Conservation (phyloP, 441 rosid genomes). For the Bocquillonia castaneifolia region DNA sequence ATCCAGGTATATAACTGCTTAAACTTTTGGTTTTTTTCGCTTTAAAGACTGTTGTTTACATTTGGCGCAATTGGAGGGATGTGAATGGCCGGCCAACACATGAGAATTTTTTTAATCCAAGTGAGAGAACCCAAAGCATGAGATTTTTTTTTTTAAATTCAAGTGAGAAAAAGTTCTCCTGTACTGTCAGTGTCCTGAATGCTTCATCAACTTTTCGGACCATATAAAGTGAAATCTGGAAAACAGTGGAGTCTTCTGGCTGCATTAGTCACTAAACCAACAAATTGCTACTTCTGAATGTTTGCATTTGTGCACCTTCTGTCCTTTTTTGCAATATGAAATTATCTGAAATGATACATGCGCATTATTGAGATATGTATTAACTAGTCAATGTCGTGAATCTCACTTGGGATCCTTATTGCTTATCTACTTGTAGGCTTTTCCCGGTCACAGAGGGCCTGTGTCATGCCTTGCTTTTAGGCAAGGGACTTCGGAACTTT, state of each 20-base stretch:
- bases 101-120: not conserved
- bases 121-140: too few species aligned
- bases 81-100: not conserved
- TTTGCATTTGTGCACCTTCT: not conserved
- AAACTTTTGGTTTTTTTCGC: not conserved
- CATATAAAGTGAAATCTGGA: not conserved
- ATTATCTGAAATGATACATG: not conserved
- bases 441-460: conserved; percentile 83
- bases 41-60: not conserved
- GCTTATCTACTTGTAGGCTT: conserved; percentile 56
- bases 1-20: conserved; percentile 50
- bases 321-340: not conserved
- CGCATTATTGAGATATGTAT: not conserved
- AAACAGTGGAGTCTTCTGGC: not conserved
- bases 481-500: conserved; percentile 78
- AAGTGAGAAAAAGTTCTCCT: not conserved
- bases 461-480: conserved; percentile 85
- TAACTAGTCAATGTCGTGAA: not conserved
- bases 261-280: not conserved
- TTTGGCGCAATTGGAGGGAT: not conserved
- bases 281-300: not conserved
- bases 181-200: not conserved
- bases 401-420: conserved; percentile 12
- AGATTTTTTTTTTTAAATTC: not conserved
- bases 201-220: not conserved